A percentile compares a stretch with the other conserved stretches of the same genome.
Conservation (phyloP, 352 stramenopile species). For the Phytophthora aleatoria region DNA sequence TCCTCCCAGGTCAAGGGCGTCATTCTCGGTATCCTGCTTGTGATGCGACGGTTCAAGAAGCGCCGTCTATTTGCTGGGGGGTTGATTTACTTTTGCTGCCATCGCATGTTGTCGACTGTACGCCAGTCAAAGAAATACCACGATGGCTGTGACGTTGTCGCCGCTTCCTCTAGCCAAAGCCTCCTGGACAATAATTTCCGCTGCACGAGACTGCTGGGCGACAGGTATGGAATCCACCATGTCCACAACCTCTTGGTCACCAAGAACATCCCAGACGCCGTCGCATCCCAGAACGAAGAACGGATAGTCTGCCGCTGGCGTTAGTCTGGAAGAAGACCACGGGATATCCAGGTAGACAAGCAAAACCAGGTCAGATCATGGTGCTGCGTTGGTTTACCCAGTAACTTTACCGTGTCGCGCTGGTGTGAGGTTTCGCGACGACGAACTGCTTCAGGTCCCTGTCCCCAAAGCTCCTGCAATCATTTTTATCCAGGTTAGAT, state of each 20-base stretch:
- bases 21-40: constrained; percentile 6
- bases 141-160: constrained; percentile 84
- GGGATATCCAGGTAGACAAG: neutral
- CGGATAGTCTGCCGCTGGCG: constrained; percentile 48
- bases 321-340: constrained; percentile 39
- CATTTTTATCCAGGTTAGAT: constrained; percentile 8
- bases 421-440: constrained; percentile 49
- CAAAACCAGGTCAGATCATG: constrained; percentile 2
- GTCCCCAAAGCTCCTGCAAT: constrained; percentile 78
- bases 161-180: constrained; percentile 58
- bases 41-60: constrained; percentile 18
- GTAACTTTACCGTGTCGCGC: constrained; percentile 44
- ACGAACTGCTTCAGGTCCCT: constrained; percentile 77
- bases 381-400: neutral
- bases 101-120: neutral
- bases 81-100: neutral
- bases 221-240: constrained; percentile 48
- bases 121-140: constrained; percentile 61
- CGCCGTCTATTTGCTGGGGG: constrained; percentile 8
- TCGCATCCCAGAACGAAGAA: constrained; percentile 84
- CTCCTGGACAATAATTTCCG: constrained; percentile 59
- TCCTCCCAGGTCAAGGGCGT: constrained; percentile 24
- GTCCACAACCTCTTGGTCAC: constrained; percentile 75
- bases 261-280: constrained; percentile 80
- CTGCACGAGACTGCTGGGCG: constrained; percentile 46